Base-by-base conservation (phyloP, 2,329 filamentous ascomycete genomes). In the Ophiostoma sp. region DNA sequence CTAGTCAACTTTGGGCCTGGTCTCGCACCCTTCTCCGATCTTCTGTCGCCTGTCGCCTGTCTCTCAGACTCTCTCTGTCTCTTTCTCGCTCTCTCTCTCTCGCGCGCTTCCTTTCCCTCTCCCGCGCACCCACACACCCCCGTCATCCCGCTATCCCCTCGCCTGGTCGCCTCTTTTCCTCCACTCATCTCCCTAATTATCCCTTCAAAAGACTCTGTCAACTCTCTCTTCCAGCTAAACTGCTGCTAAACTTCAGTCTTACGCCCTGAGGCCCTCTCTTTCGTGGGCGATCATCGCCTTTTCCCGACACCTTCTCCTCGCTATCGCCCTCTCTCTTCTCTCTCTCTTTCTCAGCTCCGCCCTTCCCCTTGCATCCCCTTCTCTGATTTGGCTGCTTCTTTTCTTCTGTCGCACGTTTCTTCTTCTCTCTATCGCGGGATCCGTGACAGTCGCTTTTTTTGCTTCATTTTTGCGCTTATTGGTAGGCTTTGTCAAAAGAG, bases 211-310 rank as follows among this genome's bases (percentile, higher is more conserved):
- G 12, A 3, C 22, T 33, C 22, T 31, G 28, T 31, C 39, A 17
- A n/a, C 39, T 33, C 59, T 45, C 33, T 42, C 19, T 42, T 64
- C 59, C 63, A 4, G 4, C 36, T 45, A 50, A 48, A 48, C 15
- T 48, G 3, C 45, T 36, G 19, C 66, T 69, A 52, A 55, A 31
- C 45, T 61, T 61, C 55, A 22, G 36, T 61, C 52, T 36, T 57
- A 15, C 25, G 64, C 52, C 52, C 69, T 33, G 19, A 36, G 22
- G 52, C 55, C 69, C 15, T 48, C 55, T 42, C 55, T 71, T 61
- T 70, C 22, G 69, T 33, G 19, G 48, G 19, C 50, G 70, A 71
- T 71, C 70, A 28, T 72, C 59, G 70, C 70, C 59, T 48, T 72
- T 64, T 42, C 45, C 31, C 42, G 42, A 36, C 69, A 4, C n/a